Conservation (phyloP, 176 grass and related monocot species). For the Typha latifolia region DNA sequence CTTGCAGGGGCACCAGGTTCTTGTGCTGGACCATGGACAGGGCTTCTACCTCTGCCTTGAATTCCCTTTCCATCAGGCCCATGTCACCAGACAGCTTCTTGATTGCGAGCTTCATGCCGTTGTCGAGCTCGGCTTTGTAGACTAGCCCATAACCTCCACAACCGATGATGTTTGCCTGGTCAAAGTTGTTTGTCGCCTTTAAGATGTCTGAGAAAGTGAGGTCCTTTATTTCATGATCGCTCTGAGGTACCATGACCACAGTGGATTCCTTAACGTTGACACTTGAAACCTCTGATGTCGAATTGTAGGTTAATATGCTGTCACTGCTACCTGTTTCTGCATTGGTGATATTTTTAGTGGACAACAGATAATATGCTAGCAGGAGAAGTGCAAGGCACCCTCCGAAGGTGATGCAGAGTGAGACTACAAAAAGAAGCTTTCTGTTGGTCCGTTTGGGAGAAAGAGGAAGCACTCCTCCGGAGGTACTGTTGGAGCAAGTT, state of each 20-base stretch:
- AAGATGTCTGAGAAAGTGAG: slow-evolving; percentile 32
- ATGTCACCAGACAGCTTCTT: slow-evolving; percentile 49
- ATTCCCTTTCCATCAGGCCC: slow-evolving; percentile 47
- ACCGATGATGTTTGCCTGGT: slow-evolving; percentile 24
- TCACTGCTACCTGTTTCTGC: neutral
- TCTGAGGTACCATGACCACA: slow-evolving; percentile 11
- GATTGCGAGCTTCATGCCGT: slow-evolving; percentile 34
- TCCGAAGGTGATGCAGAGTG: no score
- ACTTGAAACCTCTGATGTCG: neutral
- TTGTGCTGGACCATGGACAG: slow-evolving; percentile 33
- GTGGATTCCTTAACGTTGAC: neutral
- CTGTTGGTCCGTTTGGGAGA: no score
- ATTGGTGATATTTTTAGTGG: no score
- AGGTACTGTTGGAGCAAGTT: neutral
- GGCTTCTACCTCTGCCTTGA: slow-evolving; percentile 21
- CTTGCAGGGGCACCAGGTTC: slow-evolving; percentile 44
- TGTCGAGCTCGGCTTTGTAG: slow-evolving; percentile 34
- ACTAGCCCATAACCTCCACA: slow-evolving; percentile 37
- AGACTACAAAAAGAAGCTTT: no score
- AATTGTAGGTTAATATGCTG: neutral
- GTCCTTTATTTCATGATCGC: neutral
- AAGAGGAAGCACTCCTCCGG: no score
- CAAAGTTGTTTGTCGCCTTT: slow-evolving; percentile 42
- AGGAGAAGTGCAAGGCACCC: no score
- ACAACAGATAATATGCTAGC: no score